A percentile compares a stretch with the other conserved stretches of the same genome.
Evolutionary conservation across 176 grass and related monocot species (phyloP).

Genomic region (Oryza officinalis): DNA sequence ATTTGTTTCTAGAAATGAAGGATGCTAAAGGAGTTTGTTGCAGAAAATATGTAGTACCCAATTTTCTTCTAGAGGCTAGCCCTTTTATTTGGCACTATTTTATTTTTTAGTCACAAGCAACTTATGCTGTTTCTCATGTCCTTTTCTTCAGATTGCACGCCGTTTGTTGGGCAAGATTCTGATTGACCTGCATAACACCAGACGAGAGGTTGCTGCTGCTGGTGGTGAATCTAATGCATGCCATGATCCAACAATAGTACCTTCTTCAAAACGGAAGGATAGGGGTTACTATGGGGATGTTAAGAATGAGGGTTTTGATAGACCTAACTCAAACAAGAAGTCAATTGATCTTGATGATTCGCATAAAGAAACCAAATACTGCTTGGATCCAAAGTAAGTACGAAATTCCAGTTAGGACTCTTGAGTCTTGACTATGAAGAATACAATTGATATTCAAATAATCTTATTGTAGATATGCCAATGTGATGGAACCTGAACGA

Average conservation of each 20-base stretch:
- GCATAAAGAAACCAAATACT: slow-evolving; percentile 92
- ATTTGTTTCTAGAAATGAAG: slow-evolving; percentile 18
- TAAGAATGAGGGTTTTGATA: slow-evolving; percentile 52
- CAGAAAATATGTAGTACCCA: slow-evolving; percentile 10
- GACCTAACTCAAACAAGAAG: slow-evolving; percentile 51
- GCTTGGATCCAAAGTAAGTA: slow-evolving; percentile 91
- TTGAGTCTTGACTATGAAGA: slow-evolving; percentile 20
- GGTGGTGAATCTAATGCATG: slow-evolving; percentile 55
- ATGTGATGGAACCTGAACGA: slow-evolving; percentile 87
- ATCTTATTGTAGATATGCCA: slow-evolving; percentile 80
- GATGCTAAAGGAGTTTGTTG: slow-evolving; percentile 2
- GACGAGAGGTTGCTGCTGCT: slow-evolving; percentile 62
- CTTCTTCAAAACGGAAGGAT: slow-evolving; percentile 53
- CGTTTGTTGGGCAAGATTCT: slow-evolving; percentile 93
- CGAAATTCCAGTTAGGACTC: slow-evolving; percentile 21
- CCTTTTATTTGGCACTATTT: background rate
- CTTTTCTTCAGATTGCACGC: slow-evolving; percentile 70
- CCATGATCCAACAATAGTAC: slow-evolving; percentile 38
- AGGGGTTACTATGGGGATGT: slow-evolving; percentile 42
- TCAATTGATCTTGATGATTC: slow-evolving; percentile 59
- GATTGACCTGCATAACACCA: slow-evolving; percentile 91
- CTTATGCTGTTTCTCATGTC: slow-evolving; percentile 24
- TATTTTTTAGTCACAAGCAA: slow-evolving; percentile 25
- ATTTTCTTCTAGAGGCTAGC: background rate
- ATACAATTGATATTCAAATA: slow-evolving; percentile 25